Conservation (phyloP, 2,329 filamentous ascomycete species). For the Acephala macrosclerotiorum region DNA sequence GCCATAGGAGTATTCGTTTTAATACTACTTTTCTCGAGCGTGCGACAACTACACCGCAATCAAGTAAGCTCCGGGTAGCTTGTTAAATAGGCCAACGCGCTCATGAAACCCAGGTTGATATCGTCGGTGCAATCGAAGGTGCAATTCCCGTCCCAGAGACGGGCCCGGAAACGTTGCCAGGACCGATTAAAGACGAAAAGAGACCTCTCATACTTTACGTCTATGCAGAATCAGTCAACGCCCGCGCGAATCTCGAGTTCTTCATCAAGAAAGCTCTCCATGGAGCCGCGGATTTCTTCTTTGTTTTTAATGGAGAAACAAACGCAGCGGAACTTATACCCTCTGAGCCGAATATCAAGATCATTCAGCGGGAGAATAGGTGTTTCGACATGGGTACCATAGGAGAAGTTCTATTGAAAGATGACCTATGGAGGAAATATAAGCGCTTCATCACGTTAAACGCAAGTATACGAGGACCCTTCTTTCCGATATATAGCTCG, state of each 20-base stretch:
- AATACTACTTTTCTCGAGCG: too few species aligned
- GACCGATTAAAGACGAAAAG: too few species aligned
- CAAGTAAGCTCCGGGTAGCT: too few species aligned
- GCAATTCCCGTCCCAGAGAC: too few species aligned
- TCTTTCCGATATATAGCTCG: slow-evolving; percentile 4
- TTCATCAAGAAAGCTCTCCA: neutral
- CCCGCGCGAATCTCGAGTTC: neutral
- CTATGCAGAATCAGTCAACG: neutral
- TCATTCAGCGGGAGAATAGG: neutral
- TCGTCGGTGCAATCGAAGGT: too few species aligned
- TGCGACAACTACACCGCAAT: too few species aligned
- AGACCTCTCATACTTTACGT: neutral
- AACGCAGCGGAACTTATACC: neutral
- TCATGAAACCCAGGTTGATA: too few species aligned
- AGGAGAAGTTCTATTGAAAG: neutral
- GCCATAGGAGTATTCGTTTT: too few species aligned
- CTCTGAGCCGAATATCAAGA: neutral
- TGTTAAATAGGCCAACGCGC: too few species aligned
- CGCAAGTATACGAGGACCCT: slow-evolving; percentile 4
- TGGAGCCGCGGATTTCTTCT: slow-evolving; percentile 6
- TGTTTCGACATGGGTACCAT: slow-evolving; percentile 11
- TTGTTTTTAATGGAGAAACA: neutral
- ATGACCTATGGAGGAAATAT: slow-evolving; percentile 1
- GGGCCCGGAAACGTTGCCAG: too few species aligned
- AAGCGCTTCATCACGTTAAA: slow-evolving; percentile 11